A percentile compares a stretch with the other conserved stretches of the same genome.
Evolutionary conservation across 148 eudicot genomes (phyloP).

Genomic region (Talinum fruticosum): DNA sequence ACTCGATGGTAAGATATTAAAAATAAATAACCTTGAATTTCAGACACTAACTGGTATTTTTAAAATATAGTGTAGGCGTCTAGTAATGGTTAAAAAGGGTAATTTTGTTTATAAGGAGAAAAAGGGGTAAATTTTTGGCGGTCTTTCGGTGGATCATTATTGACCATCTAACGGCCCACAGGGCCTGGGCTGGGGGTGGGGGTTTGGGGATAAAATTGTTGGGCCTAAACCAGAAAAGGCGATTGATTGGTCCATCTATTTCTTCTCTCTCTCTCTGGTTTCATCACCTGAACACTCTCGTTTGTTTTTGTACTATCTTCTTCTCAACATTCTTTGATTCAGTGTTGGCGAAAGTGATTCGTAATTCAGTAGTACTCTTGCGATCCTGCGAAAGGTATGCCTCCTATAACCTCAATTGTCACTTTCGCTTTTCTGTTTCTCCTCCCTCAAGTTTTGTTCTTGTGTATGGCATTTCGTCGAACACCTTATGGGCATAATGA

Average conservation of each 20-base stretch:
- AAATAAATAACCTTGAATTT: too few relatives aligned
- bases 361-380: not conserved
- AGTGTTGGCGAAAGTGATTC: not conserved
- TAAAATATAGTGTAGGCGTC: too few relatives aligned
- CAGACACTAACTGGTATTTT: too few relatives aligned
- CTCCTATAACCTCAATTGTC: not conserved
- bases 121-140: too few relatives aligned
- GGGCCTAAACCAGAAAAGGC: too few relatives aligned
- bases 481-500: slow-evolving; percentile 14
- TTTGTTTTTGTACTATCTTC: not conserved
- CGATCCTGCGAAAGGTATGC: not conserved
- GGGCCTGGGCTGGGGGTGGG: too few relatives aligned
- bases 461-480: slow-evolving; percentile 13
- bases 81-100: too few relatives aligned
- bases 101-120: too few relatives aligned
- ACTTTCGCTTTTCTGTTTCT: not conserved
- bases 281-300: not conserved
- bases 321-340: not conserved
- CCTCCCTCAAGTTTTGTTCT: not conserved
- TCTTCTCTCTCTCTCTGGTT: not conserved
- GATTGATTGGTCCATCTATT: not conserved
- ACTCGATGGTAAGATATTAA: too few relatives aligned
- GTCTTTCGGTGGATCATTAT: too few relatives aligned
- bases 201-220: too few relatives aligned
- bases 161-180: too few relatives aligned